Evolutionary conservation across 805 yeast species (phyloP), one percentile per base, ranked within the genome.

Genomic region (Kockiozyma suomiensis): DNA sequence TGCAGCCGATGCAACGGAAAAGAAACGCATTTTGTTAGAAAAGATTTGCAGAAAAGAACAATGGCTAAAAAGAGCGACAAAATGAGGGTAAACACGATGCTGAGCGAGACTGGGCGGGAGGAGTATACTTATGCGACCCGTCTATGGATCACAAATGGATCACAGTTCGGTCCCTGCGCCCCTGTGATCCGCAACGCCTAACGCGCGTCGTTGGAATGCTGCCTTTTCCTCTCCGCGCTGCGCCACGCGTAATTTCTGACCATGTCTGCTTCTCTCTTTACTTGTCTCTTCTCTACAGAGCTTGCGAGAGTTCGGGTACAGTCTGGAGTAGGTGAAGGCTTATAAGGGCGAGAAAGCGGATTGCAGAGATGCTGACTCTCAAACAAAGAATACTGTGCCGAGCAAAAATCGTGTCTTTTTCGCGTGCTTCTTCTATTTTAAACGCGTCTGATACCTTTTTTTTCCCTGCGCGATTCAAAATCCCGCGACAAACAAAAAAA

Each of bases 21-120:
- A 52, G 46, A 61, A 51, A 35, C 55, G 52, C 61, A 57, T 51
- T 33, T 40, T 42, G 33, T 4, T 15, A 21, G 3, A 30, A 10
- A 6, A 23, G n/a, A 37, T 3, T n/a, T 33, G 15, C 28, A 15
- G 13, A 35, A 32, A 30, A 48, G 23, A 47, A 48, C 25, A 13
- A 48, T 1, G 15, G 28, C n/a, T n/a, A n/a, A 32, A 30, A 21
- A 45, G 49, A 46, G 41, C 7, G 8, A 48, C 49, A n/a, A 13
- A 28, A 45, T 8, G 3, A 17, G 17, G 6, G 42, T 3, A n/a
- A 21, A n/a, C 21, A 8, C 5, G 42, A 2, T 21, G 19, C 21
- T 10, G 42, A 38, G 42, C 42, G 42, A 38, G 42, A 38, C 8
- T 15, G 42, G 42, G 42, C n/a, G 21, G 42, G 42, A 17, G 19